These are phyloP conservation scores for Apiospora phragmitis DNA, from an alignment of 2,329 filamentous ascomycete species.

Conservation along the genomic window DNA sequence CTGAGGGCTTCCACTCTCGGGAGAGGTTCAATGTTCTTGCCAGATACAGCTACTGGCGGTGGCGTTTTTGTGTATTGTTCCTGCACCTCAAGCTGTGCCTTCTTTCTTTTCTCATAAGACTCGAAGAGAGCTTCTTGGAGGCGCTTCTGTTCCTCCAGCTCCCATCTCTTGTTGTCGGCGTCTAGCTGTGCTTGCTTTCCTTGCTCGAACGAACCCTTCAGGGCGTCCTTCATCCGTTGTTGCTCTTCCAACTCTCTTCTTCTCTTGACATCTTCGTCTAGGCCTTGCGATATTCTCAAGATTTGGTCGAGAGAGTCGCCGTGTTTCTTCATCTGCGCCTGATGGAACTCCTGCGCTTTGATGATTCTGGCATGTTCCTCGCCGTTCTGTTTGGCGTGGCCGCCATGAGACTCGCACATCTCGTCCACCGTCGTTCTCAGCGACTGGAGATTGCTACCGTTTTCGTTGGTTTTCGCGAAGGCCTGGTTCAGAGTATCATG, in stretches of 20 bases:
- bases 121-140: background rate
- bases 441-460: background rate
- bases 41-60: background rate
- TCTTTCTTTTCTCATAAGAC: conserved; percentile 1
- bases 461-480: conserved; percentile 8
- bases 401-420: background rate
- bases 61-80: background rate
- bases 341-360: background rate
- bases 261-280: background rate
- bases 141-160: background rate
- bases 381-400: background rate
- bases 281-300: background rate
- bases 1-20: background rate
- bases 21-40: background rate
- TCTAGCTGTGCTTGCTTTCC: background rate
- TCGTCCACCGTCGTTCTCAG: background rate
- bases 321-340: background rate
- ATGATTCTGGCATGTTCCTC: background rate
- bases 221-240: background rate
- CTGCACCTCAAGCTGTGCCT: background rate
- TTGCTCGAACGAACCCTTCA: background rate
- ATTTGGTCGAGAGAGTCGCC: background rate
- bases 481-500: background rate
- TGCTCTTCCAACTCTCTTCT: conserved; percentile 2
- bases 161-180: background rate